Conservation (phyloP, 208 protist species). For the Wallacemonas rigidus region DNA sequence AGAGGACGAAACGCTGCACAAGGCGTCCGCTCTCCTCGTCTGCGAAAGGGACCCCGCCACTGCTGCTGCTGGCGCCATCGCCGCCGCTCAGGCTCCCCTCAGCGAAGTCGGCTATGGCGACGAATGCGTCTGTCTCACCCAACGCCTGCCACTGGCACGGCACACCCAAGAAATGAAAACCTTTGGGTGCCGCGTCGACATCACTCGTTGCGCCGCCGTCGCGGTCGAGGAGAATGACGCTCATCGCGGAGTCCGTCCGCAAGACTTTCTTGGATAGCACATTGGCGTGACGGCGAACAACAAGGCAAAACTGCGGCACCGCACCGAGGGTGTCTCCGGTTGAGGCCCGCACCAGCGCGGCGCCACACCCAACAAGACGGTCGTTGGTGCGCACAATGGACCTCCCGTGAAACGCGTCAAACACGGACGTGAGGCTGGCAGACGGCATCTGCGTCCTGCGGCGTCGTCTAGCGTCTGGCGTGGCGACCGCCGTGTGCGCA, state of each 20-base stretch:
- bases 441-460: not conserved
- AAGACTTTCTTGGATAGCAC: slow-evolving; percentile 21
- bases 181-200: slow-evolving; percentile 55
- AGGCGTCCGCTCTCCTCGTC: slow-evolving; percentile 19
- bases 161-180: slow-evolving; percentile 40
- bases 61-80: not conserved
- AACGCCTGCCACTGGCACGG: slow-evolving; percentile 39
- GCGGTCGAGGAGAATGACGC: slow-evolving; percentile 21
- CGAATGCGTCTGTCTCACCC: slow-evolving; percentile 10
- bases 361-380: slow-evolving; percentile 19
- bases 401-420: slow-evolving; percentile 19
- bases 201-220: slow-evolving; percentile 30
- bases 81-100: not conserved
- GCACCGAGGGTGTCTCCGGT: not conserved
- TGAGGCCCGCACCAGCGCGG: slow-evolving; percentile 7
- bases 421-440: not conserved
- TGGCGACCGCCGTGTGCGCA: not conserved
- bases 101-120: not conserved
- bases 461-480: not conserved
- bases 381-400: slow-evolving; percentile 26
- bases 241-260: slow-evolving; percentile 45
- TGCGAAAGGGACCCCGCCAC: not conserved
- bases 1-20: slow-evolving; percentile 42
- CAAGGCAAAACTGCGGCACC: slow-evolving; percentile 26
- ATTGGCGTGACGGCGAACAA: slow-evolving; percentile 43